Percentiles rank a stretch among this genome's conserved stretches.
Evolutionary conservation across 2,329 filamentous ascomycete genomes (phyloP).

Genomic region (Gaeumannomyces tritici): DNA sequence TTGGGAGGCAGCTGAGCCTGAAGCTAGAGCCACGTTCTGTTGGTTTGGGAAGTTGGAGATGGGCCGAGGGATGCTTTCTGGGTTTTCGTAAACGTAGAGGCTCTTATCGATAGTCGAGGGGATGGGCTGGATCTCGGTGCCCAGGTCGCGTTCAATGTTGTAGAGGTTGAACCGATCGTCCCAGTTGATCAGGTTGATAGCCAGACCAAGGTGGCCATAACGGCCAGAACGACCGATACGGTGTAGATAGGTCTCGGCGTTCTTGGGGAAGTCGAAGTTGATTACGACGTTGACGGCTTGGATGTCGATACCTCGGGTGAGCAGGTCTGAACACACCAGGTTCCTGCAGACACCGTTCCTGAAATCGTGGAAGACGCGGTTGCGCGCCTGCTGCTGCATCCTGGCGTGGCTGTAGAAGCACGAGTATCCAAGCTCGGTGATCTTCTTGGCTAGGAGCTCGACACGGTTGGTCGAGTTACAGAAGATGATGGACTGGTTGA

Average conservation of each 20-base stretch:
- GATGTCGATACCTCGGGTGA: conserved; percentile 98
- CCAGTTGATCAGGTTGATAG: conserved; percentile 99
- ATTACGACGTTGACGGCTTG: conserved; percentile 99
- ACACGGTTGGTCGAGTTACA: conserved; percentile 99
- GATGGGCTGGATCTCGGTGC: conserved; percentile 97
- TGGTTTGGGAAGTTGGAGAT: conserved; percentile 37
- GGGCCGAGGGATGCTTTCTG: conserved; percentile 87
- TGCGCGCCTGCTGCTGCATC: conserved; percentile 94
- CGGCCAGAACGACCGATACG: conserved; percentile 95
- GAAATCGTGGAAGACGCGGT: conserved; percentile 99
- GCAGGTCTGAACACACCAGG: conserved; percentile 91
- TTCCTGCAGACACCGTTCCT: conserved; percentile 96
- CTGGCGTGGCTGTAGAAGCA: conserved; percentile 99
- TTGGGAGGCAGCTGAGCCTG: conserved; percentile 8
- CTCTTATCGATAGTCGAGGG: conserved; percentile 92
- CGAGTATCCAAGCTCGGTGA: conserved; percentile 96
- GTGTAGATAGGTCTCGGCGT: conserved; percentile 96
- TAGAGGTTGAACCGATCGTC: conserved; percentile 98
- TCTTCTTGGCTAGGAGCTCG: conserved; percentile 96
- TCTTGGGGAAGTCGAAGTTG: conserved; percentile 99
- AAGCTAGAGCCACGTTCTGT: conserved; percentile 13
- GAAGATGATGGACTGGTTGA: conserved; percentile 99
- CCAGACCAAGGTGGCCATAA: conserved; percentile 92
- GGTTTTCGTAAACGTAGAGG: conserved; percentile 95
- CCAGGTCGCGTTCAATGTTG: conserved; percentile 94